Percentiles rank a stretch among this genome's conserved stretches.
phyloP scores from a whole-genome alignment of 371 early-diverging fungal genomes.

The Zopfochytrium polystomum region DNA sequence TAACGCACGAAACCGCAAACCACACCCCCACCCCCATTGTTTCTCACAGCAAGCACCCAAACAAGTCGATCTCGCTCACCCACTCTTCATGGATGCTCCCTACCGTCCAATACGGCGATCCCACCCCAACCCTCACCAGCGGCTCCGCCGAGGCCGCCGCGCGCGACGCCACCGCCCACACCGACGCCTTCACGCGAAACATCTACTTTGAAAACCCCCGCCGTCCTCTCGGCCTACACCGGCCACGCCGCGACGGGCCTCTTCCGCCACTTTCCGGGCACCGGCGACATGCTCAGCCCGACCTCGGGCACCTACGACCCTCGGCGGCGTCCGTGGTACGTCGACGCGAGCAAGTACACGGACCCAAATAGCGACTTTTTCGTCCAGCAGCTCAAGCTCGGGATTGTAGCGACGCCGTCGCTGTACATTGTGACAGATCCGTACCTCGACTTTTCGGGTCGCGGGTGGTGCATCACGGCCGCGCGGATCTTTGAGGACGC shows the following conservation, averaged over 20 bases:
- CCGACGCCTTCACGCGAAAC: slow-evolving; percentile 22
- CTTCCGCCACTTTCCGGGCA: slow-evolving; percentile 22
- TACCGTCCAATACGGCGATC: background rate
- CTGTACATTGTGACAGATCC: slow-evolving; percentile 24
- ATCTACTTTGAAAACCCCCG: slow-evolving; percentile 12
- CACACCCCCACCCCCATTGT: too few relatives aligned
- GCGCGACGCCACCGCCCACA: too few relatives aligned
- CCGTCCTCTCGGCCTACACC: slow-evolving; percentile 13
- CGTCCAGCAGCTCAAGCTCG: too few relatives aligned
- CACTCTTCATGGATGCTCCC: slow-evolving; percentile 29
- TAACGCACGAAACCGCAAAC: too few relatives aligned
- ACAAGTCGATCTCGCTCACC: slow-evolving; percentile 21
- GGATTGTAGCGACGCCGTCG: background rate
- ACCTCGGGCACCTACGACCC: slow-evolving; percentile 29
- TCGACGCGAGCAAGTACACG: slow-evolving; percentile 9
- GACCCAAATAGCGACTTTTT: too few relatives aligned
- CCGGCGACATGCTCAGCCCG: slow-evolving; percentile 9
- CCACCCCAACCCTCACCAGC: slow-evolving; percentile 1
- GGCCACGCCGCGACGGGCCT: slow-evolving; percentile 11
- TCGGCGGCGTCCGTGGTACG: slow-evolving; percentile 28
- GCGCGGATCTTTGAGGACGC: background rate
- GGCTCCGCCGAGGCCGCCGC: background rate
- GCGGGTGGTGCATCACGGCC: slow-evolving; percentile 26
- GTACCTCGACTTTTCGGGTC: slow-evolving; percentile 20
- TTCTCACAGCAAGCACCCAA: background rate